Evolutionary conservation across 1,139 yeast genomes (phyloP), one percentile per base, ranked within the genome.

Genomic region (Casaregolazyma lundiana): DNA sequence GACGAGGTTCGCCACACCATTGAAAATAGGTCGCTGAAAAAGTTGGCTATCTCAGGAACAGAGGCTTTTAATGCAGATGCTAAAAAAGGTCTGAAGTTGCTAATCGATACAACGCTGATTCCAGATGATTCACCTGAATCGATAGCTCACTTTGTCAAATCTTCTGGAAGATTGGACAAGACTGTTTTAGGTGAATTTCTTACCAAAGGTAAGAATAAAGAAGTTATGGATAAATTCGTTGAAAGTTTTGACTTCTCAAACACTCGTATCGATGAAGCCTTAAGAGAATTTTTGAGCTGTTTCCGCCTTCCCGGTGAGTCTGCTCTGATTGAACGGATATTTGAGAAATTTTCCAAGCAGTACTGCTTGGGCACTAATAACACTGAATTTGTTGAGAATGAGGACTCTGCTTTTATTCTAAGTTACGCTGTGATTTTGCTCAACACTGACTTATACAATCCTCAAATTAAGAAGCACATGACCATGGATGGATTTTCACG

Each of bases 271-370:
- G 98, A 94, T 65, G 97, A 92, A 64, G 97, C 97, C 0, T 71
- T 94, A 49, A 75, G 99, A 57, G 76, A 87, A 45, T 66, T 94
- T 52, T 72, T 94, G 55, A 84, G 87, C 46, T 77, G 86, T 13
- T 92, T 94, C 62, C 78, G 99, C 64, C 73, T 94, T 47, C 98
- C 98, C 0, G 99, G 99, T 44, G 99, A 94, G 66, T 83, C 97
- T 0, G 97, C 89, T 61, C 96, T 88, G 63, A 92, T 94, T 63
- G 97, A 90, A 64, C 77, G 96, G 60, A 78, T 92, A 16, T 86
- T 94, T 37, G 97, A 90, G 59, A 73, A 79, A 17, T 92, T 94
- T 67, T 90, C 96, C 4, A 82, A 80, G 41, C 78, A 84, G 53
- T 94, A 88, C 65, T 85, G 85, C 6, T 58, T 63, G 6, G 69